Percentiles rank a stretch among this genome's conserved stretches.
Evolutionary conservation across 179 eudicot species (phyloP).

Genomic region (Sideroxylon spinosum): DNA sequence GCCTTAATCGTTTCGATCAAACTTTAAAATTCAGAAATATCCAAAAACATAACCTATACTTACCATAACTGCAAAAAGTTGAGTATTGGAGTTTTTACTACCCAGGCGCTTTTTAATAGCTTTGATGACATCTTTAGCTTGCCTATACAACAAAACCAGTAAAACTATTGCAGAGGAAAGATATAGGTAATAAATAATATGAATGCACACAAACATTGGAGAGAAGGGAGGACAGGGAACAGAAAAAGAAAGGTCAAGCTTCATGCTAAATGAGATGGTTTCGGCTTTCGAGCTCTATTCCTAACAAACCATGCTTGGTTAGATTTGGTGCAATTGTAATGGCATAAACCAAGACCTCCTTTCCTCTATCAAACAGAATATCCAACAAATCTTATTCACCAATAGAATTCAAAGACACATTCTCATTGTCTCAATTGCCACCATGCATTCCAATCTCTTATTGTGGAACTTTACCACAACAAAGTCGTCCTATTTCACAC

Average conservation of each 20-base stretch:
- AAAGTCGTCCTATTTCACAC: no score
- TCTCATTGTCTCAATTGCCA: no score
- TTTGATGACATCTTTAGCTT: slow-evolving; percentile 77
- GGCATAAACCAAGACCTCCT: neutral
- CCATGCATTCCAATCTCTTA: no score
- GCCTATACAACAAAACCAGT: slow-evolving; percentile 44
- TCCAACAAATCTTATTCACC: no score
- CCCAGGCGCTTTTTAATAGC: slow-evolving; percentile 77
- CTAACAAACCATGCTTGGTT: neutral
- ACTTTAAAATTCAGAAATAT: neutral
- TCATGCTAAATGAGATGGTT: neutral
- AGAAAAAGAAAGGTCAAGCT: neutral
- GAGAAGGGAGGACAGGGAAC: neutral
- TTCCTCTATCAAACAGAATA: no score
- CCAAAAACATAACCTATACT: slow-evolving; percentile 22
- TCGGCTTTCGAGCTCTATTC: neutral
- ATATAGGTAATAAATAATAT: neutral
- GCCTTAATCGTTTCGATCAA: neutral
- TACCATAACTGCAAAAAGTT: slow-evolving; percentile 74
- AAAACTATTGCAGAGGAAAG: slow-evolving; percentile 16
- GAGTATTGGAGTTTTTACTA: slow-evolving; percentile 66
- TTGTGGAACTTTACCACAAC: no score
- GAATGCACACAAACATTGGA: neutral
- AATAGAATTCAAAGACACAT: no score
- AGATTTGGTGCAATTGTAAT: neutral